Conservation (phyloP, 2,329 filamentous ascomycete genomes). For the Ceratocystis alfenasii region DNA sequence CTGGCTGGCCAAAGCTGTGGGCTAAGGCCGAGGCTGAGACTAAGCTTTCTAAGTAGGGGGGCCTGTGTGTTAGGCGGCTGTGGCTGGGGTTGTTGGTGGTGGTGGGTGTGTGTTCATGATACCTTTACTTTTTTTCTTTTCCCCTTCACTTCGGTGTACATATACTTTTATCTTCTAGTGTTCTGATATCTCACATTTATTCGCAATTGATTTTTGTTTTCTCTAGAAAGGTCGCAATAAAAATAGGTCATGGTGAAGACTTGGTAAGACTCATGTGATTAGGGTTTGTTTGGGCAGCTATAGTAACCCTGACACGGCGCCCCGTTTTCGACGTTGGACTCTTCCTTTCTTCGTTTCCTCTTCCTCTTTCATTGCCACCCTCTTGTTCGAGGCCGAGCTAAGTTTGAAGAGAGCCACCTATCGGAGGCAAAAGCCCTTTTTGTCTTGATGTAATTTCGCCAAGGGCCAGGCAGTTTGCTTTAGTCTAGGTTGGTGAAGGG, state of each 20-base stretch:
- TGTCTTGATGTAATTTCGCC: constrained; percentile 10
- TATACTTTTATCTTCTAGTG: constrained; percentile 1
- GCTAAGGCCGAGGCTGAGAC: background rate
- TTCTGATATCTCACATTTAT: too few species aligned
- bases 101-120: background rate
- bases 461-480: background rate
- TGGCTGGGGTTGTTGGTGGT: background rate
- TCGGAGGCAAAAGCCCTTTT: constrained; percentile 6
- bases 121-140: background rate
- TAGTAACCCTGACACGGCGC: background rate
- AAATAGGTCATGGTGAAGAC: too few species aligned
- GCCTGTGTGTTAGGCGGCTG: background rate
- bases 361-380: background rate
- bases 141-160: background rate
- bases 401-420: too few species aligned
- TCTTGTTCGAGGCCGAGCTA: too few species aligned
- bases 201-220: too few species aligned
- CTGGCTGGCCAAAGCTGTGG: background rate
- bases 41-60: too few species aligned
- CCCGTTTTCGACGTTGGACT: background rate
- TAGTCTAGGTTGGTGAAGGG: background rate
- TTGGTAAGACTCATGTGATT: too few species aligned
- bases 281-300: background rate
- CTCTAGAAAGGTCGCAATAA: too few species aligned
- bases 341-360: background rate